Conservation (phyloP, 2,329 filamentous ascomycete species). For the Aspergillus sclerotialis region DNA sequence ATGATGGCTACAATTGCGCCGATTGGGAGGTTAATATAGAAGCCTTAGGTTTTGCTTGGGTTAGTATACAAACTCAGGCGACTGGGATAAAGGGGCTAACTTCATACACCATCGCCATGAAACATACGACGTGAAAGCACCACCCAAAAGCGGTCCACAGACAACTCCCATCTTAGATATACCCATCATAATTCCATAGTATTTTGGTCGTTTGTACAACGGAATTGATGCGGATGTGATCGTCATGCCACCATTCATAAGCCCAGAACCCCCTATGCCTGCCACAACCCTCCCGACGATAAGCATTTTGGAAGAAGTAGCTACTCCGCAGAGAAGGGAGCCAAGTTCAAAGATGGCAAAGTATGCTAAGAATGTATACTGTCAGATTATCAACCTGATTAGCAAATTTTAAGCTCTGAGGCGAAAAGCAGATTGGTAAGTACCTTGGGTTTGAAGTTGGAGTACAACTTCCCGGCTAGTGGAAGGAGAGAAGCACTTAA, state of each 20-base stretch:
- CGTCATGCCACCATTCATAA: slow-evolving; percentile 20
- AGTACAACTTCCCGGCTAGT: slow-evolving; percentile 48
- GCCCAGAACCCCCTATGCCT: slow-evolving; percentile 18
- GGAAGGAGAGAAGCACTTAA: slow-evolving; percentile 48
- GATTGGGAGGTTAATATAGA: slow-evolving; percentile 37
- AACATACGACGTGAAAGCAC: slow-evolving; percentile 31
- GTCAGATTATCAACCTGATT: too few species aligned
- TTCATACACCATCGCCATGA: slow-evolving; percentile 20
- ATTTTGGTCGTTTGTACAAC: slow-evolving; percentile 17
- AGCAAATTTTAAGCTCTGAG: background rate
- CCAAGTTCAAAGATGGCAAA: slow-evolving; percentile 22
- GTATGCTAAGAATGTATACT: slow-evolving; percentile 19
- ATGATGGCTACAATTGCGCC: slow-evolving; percentile 26
- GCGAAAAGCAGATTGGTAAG: background rate
- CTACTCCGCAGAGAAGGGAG: slow-evolving; percentile 20
- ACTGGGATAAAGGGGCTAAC: too few species aligned
- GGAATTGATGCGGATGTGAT: slow-evolving; percentile 19
- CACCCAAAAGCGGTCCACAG: slow-evolving; percentile 36
- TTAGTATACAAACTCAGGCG: too few species aligned
- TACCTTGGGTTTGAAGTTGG: slow-evolving; percentile 31
- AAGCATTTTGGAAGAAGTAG: slow-evolving; percentile 22
- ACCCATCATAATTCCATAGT: slow-evolving; percentile 17
- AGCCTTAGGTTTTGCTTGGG: too few species aligned
- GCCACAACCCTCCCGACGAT: slow-evolving; percentile 22
- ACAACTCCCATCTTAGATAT: slow-evolving; percentile 4